Evolutionary conservation across 164 flowering plant species (phyloP), one percentile per base, ranked within the genome.

Genomic region (Macadamia integrifolia): DNA sequence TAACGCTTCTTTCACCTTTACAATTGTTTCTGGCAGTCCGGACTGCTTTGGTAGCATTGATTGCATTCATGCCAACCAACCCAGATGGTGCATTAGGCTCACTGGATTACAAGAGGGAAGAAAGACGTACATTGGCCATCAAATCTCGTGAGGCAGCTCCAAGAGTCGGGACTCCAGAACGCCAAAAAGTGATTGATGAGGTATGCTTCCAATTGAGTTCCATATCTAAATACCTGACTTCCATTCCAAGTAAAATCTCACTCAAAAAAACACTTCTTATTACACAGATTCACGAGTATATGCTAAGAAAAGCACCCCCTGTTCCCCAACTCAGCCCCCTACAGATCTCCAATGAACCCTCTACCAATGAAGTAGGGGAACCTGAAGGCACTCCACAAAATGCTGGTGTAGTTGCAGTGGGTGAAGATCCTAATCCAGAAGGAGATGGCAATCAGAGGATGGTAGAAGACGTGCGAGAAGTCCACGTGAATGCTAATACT

Each of bases 51-150:
- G 97, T 90, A 46, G 99, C 99, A 32, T 78, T 94, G 15, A 92
- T 94, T 79, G 99, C 99, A 60, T 94, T 94, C 83, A 92, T 94
- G 99, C 99, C 99, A 32, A 94, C 98, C 68, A 80, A 73, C 72
- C 98, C 99, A 55, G 84, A 86, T 73, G 98, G 99, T 57, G 99
- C 99, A 6, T 64, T 94, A 75, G 98, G 98, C 62, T 94, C 99
- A 14, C 73, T 94, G 12, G 98, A 94, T 60, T 94, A 87, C 71
- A 78, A 78, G 71, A 92, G 88, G 74, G 98, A 94, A 79, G 98
- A 94, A 77, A 83, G 94, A 77, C 91, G 79, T 61, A 77, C 72
- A n/a, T 80, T 94, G 65, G 98, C 97, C 56, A 78, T 88, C 65
- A 90, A 90, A 78, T 94, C 99, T 65, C 96, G 96, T 71, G 96